These are phyloP conservation scores for Opeltia flavorubescens DNA, from an alignment of 495 filamentous ascomycete genomes.

Conservation along the genomic window DNA sequence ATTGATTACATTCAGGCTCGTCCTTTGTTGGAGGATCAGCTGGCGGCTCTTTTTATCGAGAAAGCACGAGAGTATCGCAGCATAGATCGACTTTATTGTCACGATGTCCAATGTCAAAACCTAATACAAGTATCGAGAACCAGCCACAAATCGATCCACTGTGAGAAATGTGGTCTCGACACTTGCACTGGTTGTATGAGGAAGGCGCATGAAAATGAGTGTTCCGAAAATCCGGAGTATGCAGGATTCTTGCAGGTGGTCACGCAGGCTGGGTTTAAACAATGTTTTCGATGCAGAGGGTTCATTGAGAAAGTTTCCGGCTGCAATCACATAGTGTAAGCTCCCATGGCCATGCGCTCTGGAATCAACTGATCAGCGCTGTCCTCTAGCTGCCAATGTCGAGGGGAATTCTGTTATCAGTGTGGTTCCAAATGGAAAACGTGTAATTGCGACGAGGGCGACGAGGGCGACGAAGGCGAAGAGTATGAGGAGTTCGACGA, in stretches of 20 bases:
- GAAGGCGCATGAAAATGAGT: slow-evolving; percentile 1
- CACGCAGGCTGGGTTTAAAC: not conserved
- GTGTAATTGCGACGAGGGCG: too few relatives aligned
- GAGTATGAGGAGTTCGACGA: too few relatives aligned
- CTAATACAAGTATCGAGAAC: too few relatives aligned
- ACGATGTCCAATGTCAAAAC: too few relatives aligned
- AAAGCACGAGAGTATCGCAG: not conserved
- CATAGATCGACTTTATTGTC: too few relatives aligned
- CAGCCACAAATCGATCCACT: too few relatives aligned
- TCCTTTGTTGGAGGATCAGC: not conserved
- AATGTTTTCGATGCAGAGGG: slow-evolving; percentile 3
- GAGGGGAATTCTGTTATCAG: too few relatives aligned
- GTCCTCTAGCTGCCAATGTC: too few relatives aligned
- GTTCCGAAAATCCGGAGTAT: not conserved
- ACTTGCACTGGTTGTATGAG: slow-evolving; percentile 17
- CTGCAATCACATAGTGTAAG: slow-evolving; percentile 8
- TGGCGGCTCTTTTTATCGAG: not conserved
- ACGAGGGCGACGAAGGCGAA: too few relatives aligned
- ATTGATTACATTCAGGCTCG: not conserved
- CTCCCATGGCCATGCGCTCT: too few relatives aligned
- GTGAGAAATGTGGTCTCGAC: not conserved
- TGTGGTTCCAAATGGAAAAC: too few relatives aligned
- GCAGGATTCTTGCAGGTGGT: not conserved
- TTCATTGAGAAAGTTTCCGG: slow-evolving; percentile 1
- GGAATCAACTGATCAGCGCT: too few relatives aligned